A percentile compares a stretch with the other conserved stretches of the same genome.
These are phyloP conservation scores for Xylaria sp. DNA, from an alignment of 2,329 filamentous ascomycete genomes.

Conservation along the genomic window DNA sequence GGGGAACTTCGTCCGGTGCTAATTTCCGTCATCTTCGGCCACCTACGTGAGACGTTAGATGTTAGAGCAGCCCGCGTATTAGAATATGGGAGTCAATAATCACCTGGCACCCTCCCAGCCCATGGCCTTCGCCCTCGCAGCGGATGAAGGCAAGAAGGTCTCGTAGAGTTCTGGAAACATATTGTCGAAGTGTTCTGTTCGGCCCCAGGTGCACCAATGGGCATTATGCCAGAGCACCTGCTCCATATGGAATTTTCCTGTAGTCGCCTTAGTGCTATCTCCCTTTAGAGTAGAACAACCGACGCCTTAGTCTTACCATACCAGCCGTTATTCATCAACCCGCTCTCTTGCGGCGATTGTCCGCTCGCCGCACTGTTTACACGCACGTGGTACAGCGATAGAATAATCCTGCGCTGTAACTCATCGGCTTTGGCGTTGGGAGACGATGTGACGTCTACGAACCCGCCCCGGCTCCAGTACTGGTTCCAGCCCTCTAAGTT, in stretches of 20 bases:
- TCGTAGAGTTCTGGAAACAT: constrained; percentile 53
- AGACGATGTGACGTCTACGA: constrained; percentile 54
- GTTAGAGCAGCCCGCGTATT: background rate
- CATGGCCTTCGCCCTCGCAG: constrained; percentile 47
- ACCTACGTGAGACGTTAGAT: constrained; percentile 35
- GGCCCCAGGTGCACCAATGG: constrained; percentile 55
- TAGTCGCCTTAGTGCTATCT: constrained; percentile 4
- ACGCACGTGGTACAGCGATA: constrained; percentile 57
- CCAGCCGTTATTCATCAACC: constrained; percentile 59
- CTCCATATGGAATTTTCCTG: constrained; percentile 56
- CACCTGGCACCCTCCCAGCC: constrained; percentile 50
- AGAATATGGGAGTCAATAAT: background rate
- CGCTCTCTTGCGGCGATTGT: constrained; percentile 56
- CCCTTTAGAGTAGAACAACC: background rate
- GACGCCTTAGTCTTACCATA: constrained; percentile 49
- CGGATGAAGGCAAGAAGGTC: constrained; percentile 47
- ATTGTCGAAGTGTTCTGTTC: constrained; percentile 50
- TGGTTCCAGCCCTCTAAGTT: constrained; percentile 48
- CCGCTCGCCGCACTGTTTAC: constrained; percentile 54
- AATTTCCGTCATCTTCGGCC: constrained; percentile 62
- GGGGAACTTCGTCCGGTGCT: constrained; percentile 58
- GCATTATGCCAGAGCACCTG: constrained; percentile 57
- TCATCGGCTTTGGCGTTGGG: constrained; percentile 53
- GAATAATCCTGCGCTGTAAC: constrained; percentile 56
- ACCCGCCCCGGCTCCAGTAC: constrained; percentile 55